phyloP scores from a whole-genome alignment of 2,329 filamentous ascomycete genomes.

The Chaetomiaceae sp. region DNA sequence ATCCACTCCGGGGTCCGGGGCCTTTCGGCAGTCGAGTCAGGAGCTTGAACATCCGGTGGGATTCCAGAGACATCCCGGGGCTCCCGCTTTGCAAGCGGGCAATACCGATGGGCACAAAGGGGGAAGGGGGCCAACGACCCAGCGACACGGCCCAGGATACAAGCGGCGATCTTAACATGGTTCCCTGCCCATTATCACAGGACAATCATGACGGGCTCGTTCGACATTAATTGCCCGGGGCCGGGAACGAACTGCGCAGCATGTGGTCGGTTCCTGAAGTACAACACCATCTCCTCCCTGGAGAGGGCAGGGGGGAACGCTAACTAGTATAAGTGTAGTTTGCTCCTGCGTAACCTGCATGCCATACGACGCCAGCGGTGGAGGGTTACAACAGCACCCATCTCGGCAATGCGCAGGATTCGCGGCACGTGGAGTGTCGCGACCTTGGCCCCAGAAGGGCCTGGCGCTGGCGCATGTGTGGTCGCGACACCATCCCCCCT shows the following conservation, averaged over 20 bases:
- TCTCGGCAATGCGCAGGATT: conserved; percentile 12
- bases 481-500: not conserved
- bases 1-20: conserved; percentile 15
- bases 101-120: not conserved
- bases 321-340: too few species aligned
- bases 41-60: not conserved
- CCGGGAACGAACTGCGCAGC: conserved; percentile 7
- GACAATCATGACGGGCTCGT: conserved; percentile 9
- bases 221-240: conserved; percentile 15
- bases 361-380: conserved; percentile 13
- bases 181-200: conserved; percentile 22
- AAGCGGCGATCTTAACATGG: conserved; percentile 26
- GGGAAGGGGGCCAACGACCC: conserved; percentile 6
- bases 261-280: too few species aligned
- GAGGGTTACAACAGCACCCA: conserved; percentile 5
- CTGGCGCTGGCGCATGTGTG: not conserved
- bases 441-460: conserved; percentile 4
- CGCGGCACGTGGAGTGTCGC: conserved; percentile 15
- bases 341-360: not conserved
- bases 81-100: not conserved
- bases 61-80: not conserved
- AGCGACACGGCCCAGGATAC: conserved; percentile 17
- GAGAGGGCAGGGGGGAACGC: too few species aligned
- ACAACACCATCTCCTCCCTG: too few species aligned
- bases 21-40: conserved; percentile 19